These are phyloP conservation scores for Epichloe sylvatica DNA, from an alignment of 2,329 filamentous ascomycete genomes.

Conservation along the genomic window DNA sequence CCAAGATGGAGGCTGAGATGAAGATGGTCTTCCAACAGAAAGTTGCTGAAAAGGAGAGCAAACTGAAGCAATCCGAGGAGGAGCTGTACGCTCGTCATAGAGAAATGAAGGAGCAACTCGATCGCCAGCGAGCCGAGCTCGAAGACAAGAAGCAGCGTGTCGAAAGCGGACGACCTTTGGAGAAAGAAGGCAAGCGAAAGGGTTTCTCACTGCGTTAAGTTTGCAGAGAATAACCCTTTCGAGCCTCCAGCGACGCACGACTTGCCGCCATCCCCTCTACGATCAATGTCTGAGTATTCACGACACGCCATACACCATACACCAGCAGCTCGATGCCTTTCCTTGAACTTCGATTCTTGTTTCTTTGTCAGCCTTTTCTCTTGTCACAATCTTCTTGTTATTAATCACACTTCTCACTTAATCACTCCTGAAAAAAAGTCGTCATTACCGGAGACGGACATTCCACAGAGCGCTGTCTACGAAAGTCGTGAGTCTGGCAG, in stretches of 20 bases:
- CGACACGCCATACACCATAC: slow-evolving; percentile 44
- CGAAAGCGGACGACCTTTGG: slow-evolving; percentile 88
- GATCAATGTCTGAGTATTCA: slow-evolving; percentile 43
- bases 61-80: slow-evolving; percentile 98
- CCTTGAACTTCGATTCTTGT: slow-evolving; percentile 33
- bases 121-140: slow-evolving; percentile 83
- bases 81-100: slow-evolving; percentile 95
- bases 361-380: slow-evolving; percentile 23
- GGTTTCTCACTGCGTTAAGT: slow-evolving; percentile 92
- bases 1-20: slow-evolving; percentile 99
- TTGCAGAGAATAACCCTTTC: slow-evolving; percentile 1
- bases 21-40: slow-evolving; percentile 99
- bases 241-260: slow-evolving; percentile 3
- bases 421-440: slow-evolving; percentile 23
- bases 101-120: slow-evolving; percentile 99
- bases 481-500: slow-evolving; percentile 21
- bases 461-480: slow-evolving; percentile 20
- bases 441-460: slow-evolving; percentile 16
- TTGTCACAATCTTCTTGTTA: slow-evolving; percentile 16
- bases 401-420: slow-evolving; percentile 26
- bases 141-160: slow-evolving; percentile 97
- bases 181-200: slow-evolving; percentile 98
- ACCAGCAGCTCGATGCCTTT: slow-evolving; percentile 44
- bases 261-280: slow-evolving; percentile 17
- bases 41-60: slow-evolving; percentile 98